Base-by-base conservation (phyloP, 2,329 filamentous ascomycete species). In the Raffaelea albimanens region DNA sequence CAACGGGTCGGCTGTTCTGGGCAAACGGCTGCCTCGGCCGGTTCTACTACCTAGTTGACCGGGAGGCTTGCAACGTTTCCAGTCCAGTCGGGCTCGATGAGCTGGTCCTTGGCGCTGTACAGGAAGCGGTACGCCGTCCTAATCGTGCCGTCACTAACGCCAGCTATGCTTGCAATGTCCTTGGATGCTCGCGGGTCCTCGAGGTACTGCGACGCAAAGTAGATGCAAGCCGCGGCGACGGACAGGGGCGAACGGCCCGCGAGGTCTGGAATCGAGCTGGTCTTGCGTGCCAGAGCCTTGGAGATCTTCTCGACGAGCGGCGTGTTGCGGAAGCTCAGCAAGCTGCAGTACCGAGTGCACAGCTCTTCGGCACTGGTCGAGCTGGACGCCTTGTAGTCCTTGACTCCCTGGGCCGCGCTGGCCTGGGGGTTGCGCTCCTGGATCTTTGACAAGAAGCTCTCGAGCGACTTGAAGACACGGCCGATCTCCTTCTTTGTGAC, bases 401-500 rank as follows among this genome's bases (percentile, higher is more conserved):
- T 75, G 67, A 82, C 78, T 63, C 67, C 55, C 42, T 53, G 52
- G 18, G 55, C 73, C 68, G 52, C 71, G 48, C 62, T 59, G 38
- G 72, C 57, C 53, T 74, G 74, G 22, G 56, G 56, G 58, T 80
- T 75, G 47, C 78, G 69, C 54, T 83, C 82, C 59, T 87, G 79
- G 44, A 83, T 77, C 58, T 82, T 82, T 59, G 83, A 81, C 60
- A 97, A 77, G 67, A 95, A 96, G 57, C 83, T 82, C 68, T 97
- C 90, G 40, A 98, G 75, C 49, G 82, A 74, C 71, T 98, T 98
- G 77, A 96, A 98, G 21, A 91, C 91, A 49, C 90, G 76, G 20
- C 93, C 93, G 53, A 98, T 95, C 62, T 98, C 94, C 70, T 97
- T 97, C 72, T 97, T 96, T 51, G 85, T 83, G 23, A 98, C 91